A percentile compares a stretch with the other conserved stretches of the same genome.
These are phyloP conservation scores for Kuraishia borneana DNA, from an alignment of 805 yeast genomes.

Conservation along the genomic window DNA sequence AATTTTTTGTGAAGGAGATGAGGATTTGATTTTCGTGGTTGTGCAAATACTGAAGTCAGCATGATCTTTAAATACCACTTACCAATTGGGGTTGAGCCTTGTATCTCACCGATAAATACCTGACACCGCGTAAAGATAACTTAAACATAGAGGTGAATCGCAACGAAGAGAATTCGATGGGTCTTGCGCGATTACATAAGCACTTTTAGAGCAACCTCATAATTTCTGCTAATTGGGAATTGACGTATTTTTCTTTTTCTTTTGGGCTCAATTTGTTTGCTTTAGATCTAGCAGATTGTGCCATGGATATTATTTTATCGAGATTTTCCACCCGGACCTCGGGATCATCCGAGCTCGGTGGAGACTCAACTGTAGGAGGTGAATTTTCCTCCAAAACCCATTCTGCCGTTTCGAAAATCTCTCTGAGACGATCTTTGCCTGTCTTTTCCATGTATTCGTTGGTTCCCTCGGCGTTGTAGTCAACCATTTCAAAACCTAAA, in stretches of 20 bases:
- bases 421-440: conserved; percentile 28
- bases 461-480: conserved; percentile 18
- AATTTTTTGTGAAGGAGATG: conserved; percentile 19
- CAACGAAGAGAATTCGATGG: too few relatives aligned
- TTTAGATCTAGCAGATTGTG: conserved; percentile 23
- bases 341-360: neutral
- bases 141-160: too few relatives aligned
- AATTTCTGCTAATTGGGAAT: conserved; percentile 5
- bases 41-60: conserved; percentile 2
- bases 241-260: conserved; percentile 22
- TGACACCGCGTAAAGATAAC: too few relatives aligned
- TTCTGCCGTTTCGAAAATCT: conserved; percentile 29
- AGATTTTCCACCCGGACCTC: conserved; percentile 12
- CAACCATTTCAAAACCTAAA: conserved; percentile 31
- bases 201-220: neutral
- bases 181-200: too few relatives aligned
- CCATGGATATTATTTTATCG: conserved; percentile 19
- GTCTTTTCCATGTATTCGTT: conserved; percentile 23
- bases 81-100: conserved; percentile 8
- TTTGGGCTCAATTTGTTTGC: conserved; percentile 12
- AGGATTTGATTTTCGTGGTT: neutral
- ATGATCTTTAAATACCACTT: conserved; percentile 2
- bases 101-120: conserved; percentile 5
- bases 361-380: neutral
- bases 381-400: conserved; percentile 22